Conservation (phyloP, 805 yeast genomes). For the Candida taoyuanica region DNA sequence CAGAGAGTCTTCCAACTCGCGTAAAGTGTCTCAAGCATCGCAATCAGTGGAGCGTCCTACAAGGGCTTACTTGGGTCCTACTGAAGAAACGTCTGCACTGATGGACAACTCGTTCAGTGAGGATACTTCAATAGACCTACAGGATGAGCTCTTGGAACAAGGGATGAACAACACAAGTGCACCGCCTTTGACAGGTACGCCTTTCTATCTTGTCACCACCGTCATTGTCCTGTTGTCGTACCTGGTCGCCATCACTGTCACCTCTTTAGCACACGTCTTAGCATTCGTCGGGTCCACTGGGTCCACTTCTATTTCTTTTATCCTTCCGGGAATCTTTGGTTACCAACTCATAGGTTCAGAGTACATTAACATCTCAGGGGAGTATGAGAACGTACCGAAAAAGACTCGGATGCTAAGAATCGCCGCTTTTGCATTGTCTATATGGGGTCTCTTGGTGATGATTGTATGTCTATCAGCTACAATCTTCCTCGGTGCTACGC, state of each 20-base stretch:
- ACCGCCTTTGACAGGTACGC: constrained; percentile 28
- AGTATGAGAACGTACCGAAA: constrained; percentile 27
- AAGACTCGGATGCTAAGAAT: constrained; percentile 29
- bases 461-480: constrained; percentile 43
- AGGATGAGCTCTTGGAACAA: constrained; percentile 32
- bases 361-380: constrained; percentile 27
- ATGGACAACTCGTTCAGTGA: constrained; percentile 4
- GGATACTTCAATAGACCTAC: constrained; percentile 11
- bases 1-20: constrained; percentile 7
- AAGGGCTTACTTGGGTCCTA: constrained; percentile 3
- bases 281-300: constrained; percentile 93
- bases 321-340: constrained; percentile 85
- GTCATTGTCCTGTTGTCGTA: constrained; percentile 52
- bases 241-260: constrained; percentile 57
- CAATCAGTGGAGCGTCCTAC: constrained; percentile 5
- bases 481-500: constrained; percentile 26
- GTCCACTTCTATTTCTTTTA: constrained; percentile 86
- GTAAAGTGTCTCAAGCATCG: constrained; percentile 11
- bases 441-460: constrained; percentile 52
- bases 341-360: constrained; percentile 62
- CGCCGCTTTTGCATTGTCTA: constrained; percentile 34
- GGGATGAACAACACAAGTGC: constrained; percentile 21
- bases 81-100: constrained; percentile 6
- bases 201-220: constrained; percentile 49
- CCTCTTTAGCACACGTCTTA: constrained; percentile 73